These are phyloP conservation scores for Laburnicola sp. DNA, from an alignment of 2,329 filamentous ascomycete genomes.

Conservation along the genomic window DNA sequence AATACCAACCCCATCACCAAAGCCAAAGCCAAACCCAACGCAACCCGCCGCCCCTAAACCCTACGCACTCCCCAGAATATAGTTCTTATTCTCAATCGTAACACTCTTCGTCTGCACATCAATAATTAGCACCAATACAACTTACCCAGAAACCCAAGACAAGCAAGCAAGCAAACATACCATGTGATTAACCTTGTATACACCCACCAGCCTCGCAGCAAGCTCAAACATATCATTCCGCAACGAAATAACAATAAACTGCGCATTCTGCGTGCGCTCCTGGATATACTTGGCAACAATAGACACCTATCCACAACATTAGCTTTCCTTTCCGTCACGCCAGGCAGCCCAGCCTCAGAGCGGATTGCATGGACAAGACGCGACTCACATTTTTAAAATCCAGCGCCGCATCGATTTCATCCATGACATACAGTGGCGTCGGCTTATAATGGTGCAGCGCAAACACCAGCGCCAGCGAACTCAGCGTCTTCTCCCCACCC, in stretches of 20 bases:
- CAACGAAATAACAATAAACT: constrained; percentile 97
- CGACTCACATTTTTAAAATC: constrained; percentile 93
- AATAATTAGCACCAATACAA: constrained; percentile 15
- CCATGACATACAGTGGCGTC: constrained; percentile 98
- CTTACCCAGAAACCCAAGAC: not conserved
- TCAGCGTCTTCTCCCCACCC: constrained; percentile 96
- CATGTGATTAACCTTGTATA: constrained; percentile 99
- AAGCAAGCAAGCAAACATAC: constrained; percentile 41
- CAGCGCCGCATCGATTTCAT: constrained; percentile 96
- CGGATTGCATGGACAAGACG: not conserved
- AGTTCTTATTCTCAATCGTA: constrained; percentile 57
- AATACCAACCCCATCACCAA: no score
- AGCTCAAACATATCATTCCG: constrained; percentile 99
- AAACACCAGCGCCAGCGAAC: constrained; percentile 92
- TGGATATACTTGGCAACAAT: constrained; percentile 99
- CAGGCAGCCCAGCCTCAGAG: no score
- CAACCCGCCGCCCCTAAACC: no score
- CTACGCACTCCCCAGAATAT: constrained; percentile 35
- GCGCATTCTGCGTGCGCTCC: constrained; percentile 97
- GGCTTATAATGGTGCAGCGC: constrained; percentile 97
- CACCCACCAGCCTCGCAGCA: constrained; percentile 89
- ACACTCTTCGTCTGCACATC: constrained; percentile 56
- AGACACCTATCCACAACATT: constrained; percentile 65
- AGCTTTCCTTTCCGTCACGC: not conserved
- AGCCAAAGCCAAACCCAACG: no score